phyloP scores from a whole-genome alignment of 2,329 filamentous ascomycete species.

The Lecanicillium sp. region DNA sequence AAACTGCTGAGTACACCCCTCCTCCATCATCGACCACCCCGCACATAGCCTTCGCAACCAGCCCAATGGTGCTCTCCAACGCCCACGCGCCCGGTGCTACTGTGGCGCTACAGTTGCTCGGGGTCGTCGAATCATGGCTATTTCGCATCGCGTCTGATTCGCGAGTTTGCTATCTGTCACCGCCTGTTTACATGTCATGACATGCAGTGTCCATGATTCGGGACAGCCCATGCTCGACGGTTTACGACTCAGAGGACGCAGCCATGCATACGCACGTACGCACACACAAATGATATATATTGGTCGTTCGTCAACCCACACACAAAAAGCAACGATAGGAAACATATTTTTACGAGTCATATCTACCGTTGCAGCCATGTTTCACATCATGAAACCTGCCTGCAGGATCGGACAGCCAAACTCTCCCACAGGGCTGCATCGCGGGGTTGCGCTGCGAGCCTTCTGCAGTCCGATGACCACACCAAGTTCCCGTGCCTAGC shows the following conservation, averaged over 20 bases:
- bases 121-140: too few species aligned
- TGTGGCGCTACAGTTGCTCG: not conserved
- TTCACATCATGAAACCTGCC: too few species aligned
- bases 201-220: not conserved
- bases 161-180: too few species aligned
- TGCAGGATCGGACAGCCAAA: not conserved
- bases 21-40: not conserved
- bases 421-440: constrained; percentile 7
- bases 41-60: not conserved
- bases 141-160: too few species aligned
- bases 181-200: not conserved
- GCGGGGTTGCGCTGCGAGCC: not conserved
- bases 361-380: too few species aligned
- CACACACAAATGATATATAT: too few species aligned
- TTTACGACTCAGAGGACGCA: too few species aligned
- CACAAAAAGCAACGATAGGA: too few species aligned
- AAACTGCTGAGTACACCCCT: not conserved
- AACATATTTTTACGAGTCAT: too few species aligned
- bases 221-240: too few species aligned
- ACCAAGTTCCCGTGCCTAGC: not conserved
- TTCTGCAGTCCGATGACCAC: constrained; percentile 4
- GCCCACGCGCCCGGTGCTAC: not conserved
- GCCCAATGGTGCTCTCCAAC: not conserved
- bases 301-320: too few species aligned
- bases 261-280: too few species aligned